Conservation (phyloP, 192 early-diverging fungal species). For the Dimargaris cristalligena region DNA sequence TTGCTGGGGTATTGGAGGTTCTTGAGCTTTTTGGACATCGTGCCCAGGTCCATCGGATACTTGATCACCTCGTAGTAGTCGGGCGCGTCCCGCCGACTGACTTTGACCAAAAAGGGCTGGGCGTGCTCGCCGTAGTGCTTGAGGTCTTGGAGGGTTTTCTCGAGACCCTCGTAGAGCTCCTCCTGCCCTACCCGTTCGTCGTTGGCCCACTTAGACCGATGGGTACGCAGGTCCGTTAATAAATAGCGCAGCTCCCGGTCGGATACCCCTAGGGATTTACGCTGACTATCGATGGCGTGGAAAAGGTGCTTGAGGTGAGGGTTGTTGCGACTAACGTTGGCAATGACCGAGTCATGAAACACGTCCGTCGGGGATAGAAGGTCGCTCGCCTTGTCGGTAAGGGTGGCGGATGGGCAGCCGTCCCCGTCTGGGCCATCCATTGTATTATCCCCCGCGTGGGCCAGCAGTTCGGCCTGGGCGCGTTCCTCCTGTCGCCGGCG, state of each 20-base stretch:
- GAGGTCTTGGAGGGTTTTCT: slow-evolving; percentile 65
- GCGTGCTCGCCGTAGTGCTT: slow-evolving; percentile 70
- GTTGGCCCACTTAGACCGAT: slow-evolving; percentile 78
- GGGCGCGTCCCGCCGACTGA: slow-evolving; percentile 76
- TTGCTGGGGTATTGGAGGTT: slow-evolving; percentile 68
- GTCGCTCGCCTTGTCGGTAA: neutral
- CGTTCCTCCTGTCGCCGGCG: slow-evolving; percentile 15
- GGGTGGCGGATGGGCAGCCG: slow-evolving; percentile 16
- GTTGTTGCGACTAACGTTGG: slow-evolving; percentile 1
- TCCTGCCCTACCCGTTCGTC: slow-evolving; percentile 77
- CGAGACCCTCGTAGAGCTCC: slow-evolving; percentile 77
- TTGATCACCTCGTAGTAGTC: slow-evolving; percentile 89
- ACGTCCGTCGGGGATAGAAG: slow-evolving; percentile 16
- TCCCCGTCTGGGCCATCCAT: slow-evolving; percentile 27
- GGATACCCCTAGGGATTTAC: slow-evolving; percentile 40
- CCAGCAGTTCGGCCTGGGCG: slow-evolving; percentile 16
- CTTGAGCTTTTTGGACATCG: slow-evolving; percentile 79
- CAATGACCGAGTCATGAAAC: slow-evolving; percentile 16
- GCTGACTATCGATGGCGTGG: slow-evolving; percentile 51
- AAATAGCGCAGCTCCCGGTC: slow-evolving; percentile 56
- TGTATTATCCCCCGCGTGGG: slow-evolving; percentile 16
- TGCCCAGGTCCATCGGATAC: slow-evolving; percentile 88
- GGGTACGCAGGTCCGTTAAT: slow-evolving; percentile 58
- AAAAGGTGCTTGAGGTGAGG: slow-evolving; percentile 50
- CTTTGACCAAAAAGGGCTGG: slow-evolving; percentile 69